Conservation (phyloP, 331 rosid genomes). For the Quercus phellos region DNA sequence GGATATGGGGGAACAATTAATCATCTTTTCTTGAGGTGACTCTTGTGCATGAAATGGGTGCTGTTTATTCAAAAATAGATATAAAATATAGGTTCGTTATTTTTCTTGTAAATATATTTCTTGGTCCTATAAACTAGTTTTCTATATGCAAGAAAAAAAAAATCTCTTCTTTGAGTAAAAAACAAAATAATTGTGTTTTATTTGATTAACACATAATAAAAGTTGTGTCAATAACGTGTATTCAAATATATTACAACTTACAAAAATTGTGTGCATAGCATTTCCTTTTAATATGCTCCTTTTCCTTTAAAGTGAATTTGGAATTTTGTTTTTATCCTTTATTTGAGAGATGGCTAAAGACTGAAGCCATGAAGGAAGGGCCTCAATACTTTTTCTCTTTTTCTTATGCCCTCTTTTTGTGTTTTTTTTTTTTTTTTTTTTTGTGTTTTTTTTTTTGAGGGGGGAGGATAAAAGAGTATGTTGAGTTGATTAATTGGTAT, state of each 20-base stretch:
- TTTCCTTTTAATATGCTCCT: background rate
- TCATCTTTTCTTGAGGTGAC: conserved; percentile 22
- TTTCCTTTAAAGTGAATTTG: background rate
- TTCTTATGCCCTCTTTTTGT: background rate
- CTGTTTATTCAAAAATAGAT: background rate
- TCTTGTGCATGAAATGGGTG: conserved; percentile 7
- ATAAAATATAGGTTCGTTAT: background rate
- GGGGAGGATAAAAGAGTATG: background rate
- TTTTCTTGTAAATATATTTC: background rate
- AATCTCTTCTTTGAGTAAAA: too few species aligned
- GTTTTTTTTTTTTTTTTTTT: background rate
- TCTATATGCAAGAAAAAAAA: too few species aligned
- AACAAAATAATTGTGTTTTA: too few species aligned
- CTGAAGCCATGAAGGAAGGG: background rate
- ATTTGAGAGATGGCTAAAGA: background rate
- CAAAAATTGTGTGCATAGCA: too few species aligned
- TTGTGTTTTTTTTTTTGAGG: background rate
- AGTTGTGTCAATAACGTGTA: too few species aligned
- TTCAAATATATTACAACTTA: too few species aligned
- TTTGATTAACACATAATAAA: too few species aligned
- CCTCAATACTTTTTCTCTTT: background rate
- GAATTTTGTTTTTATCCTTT: background rate
- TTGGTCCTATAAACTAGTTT: background rate
- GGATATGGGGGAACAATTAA: conserved; percentile 34
- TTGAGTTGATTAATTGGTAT: background rate